phyloP scores from a whole-genome alignment of 2,329 filamentous ascomycete species.

The Cladosporium sp. region DNA sequence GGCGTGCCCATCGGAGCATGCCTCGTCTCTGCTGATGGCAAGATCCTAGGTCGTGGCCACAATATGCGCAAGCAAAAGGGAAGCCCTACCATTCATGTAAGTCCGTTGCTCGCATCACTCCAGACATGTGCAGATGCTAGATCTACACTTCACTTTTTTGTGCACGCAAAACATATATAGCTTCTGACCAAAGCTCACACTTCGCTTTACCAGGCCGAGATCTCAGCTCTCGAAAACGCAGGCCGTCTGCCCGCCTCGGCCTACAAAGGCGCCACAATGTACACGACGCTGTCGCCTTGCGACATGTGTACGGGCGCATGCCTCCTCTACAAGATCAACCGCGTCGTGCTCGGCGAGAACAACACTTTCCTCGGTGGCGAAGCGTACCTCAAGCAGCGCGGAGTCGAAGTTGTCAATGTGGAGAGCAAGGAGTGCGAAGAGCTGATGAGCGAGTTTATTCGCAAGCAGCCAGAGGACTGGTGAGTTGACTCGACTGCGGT shows the following conservation, averaged over 20 bases:
- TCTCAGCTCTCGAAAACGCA: conserved; percentile 69
- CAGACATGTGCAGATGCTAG: too few relatives aligned
- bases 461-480: conserved; percentile 67
- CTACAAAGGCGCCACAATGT: conserved; percentile 74
- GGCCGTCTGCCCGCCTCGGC: conserved; percentile 65
- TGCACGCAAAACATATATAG: too few relatives aligned
- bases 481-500: conserved; percentile 13
- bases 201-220: conserved; percentile 58
- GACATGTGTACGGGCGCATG: conserved; percentile 80
- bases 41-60: conserved; percentile 66
- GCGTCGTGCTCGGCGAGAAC: conserved; percentile 76
- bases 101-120: conserved; percentile 12
- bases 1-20: conserved; percentile 56
- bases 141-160: too few relatives aligned
- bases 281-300: conserved; percentile 74
- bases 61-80: conserved; percentile 71
- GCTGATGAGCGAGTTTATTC: conserved; percentile 69
- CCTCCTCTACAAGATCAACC: conserved; percentile 67
- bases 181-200: background rate
- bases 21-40: conserved; percentile 65
- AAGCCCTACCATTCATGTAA: conserved; percentile 67
- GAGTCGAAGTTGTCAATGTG: conserved; percentile 70
- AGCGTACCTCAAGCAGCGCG: conserved; percentile 61
- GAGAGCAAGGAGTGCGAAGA: conserved; percentile 61
- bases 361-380: conserved; percentile 71